A percentile compares a stretch with the other conserved stretches of the same genome.
Conservation (phyloP, 179 eudicot genomes). For the Silene noctiflora region DNA sequence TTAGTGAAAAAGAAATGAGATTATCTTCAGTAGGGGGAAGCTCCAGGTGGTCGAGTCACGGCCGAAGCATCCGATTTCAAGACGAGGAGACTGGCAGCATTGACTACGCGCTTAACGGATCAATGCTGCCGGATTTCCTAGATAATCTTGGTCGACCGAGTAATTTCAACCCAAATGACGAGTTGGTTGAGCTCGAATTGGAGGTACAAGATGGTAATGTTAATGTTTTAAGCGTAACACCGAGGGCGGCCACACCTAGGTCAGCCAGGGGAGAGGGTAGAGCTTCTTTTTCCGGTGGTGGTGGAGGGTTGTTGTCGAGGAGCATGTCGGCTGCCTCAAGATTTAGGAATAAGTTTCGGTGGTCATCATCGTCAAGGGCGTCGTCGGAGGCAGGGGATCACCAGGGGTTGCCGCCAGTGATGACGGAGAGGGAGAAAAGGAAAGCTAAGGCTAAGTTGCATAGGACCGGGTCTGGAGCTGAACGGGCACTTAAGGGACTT, state of each 20-base stretch:
- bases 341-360: conserved; percentile 41
- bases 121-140: conserved; percentile 77
- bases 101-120: conserved; percentile 39
- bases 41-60: conserved; percentile 37
- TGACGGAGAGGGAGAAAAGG: conserved; percentile 40
- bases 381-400: conserved; percentile 37
- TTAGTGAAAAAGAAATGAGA: conserved; percentile 22
- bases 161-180: conserved; percentile 23
- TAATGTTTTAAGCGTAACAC: conserved; percentile 39
- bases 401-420: conserved; percentile 1
- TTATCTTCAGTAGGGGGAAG: conserved; percentile 44
- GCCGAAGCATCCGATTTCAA: conserved; percentile 41
- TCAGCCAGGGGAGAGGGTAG: not conserved
- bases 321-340: conserved; percentile 57
- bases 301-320: conserved; percentile 34
- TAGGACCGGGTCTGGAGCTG: conserved; percentile 61
- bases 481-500: conserved; percentile 69
- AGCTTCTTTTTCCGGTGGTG: not conserved
- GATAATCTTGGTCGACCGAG: conserved; percentile 31
- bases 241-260: not conserved
- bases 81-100: conserved; percentile 32
- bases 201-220: conserved; percentile 59
- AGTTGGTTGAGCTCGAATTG: conserved; percentile 77
- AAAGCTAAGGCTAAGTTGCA: conserved; percentile 44
- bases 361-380: conserved; percentile 39